A percentile compares a stretch with the other conserved stretches of the same genome.
Evolutionary conservation across 371 early-diverging fungal genomes (phyloP).

Genomic region (Mucor ambiguus): DNA sequence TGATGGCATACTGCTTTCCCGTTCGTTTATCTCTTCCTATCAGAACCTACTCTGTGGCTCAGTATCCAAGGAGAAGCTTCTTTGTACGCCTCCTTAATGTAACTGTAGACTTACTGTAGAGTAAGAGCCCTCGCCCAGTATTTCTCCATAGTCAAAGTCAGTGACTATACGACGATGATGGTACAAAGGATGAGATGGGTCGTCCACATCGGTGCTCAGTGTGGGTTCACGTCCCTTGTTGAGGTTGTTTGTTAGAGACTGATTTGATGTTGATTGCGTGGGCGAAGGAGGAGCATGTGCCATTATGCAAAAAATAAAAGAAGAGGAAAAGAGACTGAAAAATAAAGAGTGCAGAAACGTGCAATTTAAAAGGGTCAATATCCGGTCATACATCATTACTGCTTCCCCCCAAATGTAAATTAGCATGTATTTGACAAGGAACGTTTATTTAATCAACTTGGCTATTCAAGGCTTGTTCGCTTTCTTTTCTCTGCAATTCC

Average conservation of each 20-base stretch:
- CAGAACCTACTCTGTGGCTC: slow-evolving; percentile 57
- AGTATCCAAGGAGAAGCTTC: not conserved
- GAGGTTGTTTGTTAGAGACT: not conserved
- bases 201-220: slow-evolving; percentile 37
- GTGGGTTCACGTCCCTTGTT: slow-evolving; percentile 1
- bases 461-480: slow-evolving; percentile 21
- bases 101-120: slow-evolving; percentile 74
- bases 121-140: slow-evolving; percentile 95
- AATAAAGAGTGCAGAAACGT: not conserved
- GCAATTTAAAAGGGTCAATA: not conserved
- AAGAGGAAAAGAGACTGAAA: not conserved
- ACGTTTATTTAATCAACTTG: slow-evolving; percentile 23
- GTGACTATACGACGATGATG: slow-evolving; percentile 42
- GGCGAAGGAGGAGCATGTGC: slow-evolving; percentile 24
- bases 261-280: slow-evolving; percentile 68
- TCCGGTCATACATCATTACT: not conserved
- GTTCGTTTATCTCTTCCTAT: slow-evolving; percentile 69
- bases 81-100: not conserved
- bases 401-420: not conserved
- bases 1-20: slow-evolving; percentile 83
- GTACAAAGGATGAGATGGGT: slow-evolving; percentile 46
- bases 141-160: slow-evolving; percentile 86
- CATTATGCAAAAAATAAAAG: not conserved
- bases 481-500: slow-evolving; percentile 24
- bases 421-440: not conserved